Evolutionary conservation across 140 eudicot species (phyloP), one percentile per base, ranked within the genome.

Genomic region (Bidens hawaiensis): DNA sequence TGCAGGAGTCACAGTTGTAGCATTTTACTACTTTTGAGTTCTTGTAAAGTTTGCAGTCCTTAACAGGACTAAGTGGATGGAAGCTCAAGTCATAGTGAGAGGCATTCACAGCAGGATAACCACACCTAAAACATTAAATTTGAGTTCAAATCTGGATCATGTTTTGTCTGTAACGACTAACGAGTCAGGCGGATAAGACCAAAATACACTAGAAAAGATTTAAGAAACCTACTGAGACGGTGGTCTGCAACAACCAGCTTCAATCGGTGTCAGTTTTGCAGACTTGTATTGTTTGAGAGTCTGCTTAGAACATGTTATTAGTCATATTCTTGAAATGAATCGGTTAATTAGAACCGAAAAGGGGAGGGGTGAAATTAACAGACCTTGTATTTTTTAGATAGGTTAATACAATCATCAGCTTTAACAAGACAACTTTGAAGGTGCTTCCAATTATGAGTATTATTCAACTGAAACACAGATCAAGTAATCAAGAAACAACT

Each of bases 191-290:
- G 12, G 31, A 12, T 51, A 22, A 23, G 31, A 51, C 1, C 11
- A 13, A 24, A 12, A 23, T n/a, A 51, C 7, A 10, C 18, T 13
- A 50, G 23, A 22, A 50, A 22, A 5, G 9, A 12, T 48, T 10
- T 12, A 68, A 71, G 67, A 53, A 47, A 68, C 94, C 21, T 84
- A 90, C 97, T 82, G 84, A 41, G 96, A 90, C 13, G 97, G 94
- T 47, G 97, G 97, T 54, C 94, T 79, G 59, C 97, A 90, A 80
- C 97, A 90, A 57, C 96, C 97, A 34, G 91, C 91, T 81, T 87
- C 97, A 27, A 87, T 80, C 43, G 96, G 97, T 49, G 83, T 87
- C 71, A 90, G 60, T 74, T 87, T 75, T 31, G 94, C 97, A 0
- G 52, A 64, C 60, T 79, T 82, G 40, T 72, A 90, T 55, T 84